Conservation (phyloP, 2,329 filamentous ascomycete genomes). For the Fonsecaea monophora region DNA sequence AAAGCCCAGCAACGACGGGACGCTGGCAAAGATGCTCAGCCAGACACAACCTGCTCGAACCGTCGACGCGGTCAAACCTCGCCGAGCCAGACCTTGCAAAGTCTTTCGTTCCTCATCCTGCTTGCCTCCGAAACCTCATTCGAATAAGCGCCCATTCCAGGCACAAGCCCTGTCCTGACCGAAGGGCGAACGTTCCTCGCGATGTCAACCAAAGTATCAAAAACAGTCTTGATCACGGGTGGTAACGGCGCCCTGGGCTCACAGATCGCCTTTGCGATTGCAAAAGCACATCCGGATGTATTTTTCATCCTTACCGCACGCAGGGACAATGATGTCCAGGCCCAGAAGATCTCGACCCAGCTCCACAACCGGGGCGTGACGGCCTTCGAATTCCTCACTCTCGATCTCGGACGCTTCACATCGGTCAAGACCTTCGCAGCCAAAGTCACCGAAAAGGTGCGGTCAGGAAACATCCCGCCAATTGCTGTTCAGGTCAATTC, state of each 20-base stretch:
- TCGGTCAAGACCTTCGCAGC: constrained; percentile 15
- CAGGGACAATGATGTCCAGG: constrained; percentile 12
- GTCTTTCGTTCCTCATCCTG: background rate
- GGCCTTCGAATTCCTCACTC: constrained; percentile 12
- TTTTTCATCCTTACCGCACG: constrained; percentile 20
- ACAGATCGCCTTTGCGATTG: constrained; percentile 17
- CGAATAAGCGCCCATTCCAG: too few relatives aligned
- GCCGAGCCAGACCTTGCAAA: background rate
- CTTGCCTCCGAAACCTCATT: too few relatives aligned
- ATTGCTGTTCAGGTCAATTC: constrained; percentile 15
- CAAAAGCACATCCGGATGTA: constrained; percentile 17
- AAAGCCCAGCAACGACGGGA: background rate
- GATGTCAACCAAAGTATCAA: constrained; percentile 14
- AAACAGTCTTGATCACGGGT: constrained; percentile 19
- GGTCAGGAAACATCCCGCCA: constrained; percentile 4
- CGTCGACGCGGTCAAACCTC: background rate
- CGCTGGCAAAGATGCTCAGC: background rate
- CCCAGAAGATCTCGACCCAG: constrained; percentile 15
- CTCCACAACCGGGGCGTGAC: constrained; percentile 8
- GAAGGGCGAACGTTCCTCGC: background rate
- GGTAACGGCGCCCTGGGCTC: constrained; percentile 15
- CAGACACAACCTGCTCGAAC: background rate
- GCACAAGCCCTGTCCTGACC: background rate
- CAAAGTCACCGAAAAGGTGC: constrained; percentile 16
- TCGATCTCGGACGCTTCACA: constrained; percentile 9